These are phyloP conservation scores for Erigeron canadensis DNA, from an alignment of 129 eudicot species.

Conservation along the genomic window DNA sequence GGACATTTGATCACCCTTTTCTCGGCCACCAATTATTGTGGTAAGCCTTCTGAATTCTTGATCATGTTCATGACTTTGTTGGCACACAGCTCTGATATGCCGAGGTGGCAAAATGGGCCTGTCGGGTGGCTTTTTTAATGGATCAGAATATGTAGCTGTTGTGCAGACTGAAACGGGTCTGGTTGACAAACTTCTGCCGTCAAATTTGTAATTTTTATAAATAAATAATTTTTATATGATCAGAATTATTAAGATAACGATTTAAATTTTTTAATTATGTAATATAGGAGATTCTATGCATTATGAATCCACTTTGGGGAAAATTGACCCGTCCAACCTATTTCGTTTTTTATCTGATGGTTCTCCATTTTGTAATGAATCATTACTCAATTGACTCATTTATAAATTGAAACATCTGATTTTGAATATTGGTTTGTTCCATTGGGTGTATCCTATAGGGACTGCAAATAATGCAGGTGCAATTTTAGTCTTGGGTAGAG, in stretches of 20 bases:
- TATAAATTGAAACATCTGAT: background rate
- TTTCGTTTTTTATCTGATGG: background rate
- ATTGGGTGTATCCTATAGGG: constrained; percentile 43
- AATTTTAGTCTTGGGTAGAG: constrained; percentile 94
- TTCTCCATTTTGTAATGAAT: background rate
- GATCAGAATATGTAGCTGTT: background rate
- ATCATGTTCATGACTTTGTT: constrained; percentile 17
- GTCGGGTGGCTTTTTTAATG: background rate
- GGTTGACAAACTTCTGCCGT: background rate
- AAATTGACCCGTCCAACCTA: background rate
- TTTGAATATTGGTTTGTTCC: background rate
- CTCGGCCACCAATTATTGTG: constrained; percentile 98
- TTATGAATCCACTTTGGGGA: background rate
- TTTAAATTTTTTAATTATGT: background rate
- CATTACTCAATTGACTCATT: background rate
- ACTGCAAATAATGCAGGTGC: constrained; percentile 99
- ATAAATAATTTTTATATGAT: background rate
- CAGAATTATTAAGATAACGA: background rate
- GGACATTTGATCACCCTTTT: constrained; percentile 93
- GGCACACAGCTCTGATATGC: background rate
- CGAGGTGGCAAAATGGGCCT: background rate
- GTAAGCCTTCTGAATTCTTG: constrained; percentile 39
- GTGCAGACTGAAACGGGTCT: background rate
- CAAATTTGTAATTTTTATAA: background rate
- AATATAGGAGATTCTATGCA: constrained; percentile 3